Conservation (phyloP, 805 yeast species). For the Saccharomycopsis sp. region DNA sequence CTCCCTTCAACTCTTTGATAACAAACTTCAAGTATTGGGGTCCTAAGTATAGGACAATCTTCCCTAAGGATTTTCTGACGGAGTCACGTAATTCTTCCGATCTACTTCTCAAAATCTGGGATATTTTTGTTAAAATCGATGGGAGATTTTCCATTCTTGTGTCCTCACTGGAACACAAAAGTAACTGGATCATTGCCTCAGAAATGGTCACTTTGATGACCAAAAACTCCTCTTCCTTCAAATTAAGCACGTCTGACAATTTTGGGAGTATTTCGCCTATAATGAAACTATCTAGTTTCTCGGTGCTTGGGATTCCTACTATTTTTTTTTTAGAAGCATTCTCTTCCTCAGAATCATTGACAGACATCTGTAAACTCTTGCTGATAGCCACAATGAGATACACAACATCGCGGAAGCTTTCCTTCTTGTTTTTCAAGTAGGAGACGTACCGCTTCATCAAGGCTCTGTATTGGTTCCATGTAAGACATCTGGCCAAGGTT, state of each 20-base stretch:
- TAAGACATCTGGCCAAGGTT: constrained; percentile 44
- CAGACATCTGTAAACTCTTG: constrained; percentile 38
- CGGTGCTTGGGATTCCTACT: constrained; percentile 18
- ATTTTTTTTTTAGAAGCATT: constrained; percentile 1
- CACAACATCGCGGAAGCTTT: constrained; percentile 50
- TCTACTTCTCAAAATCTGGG: constrained; percentile 80
- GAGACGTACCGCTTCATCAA: constrained; percentile 61
- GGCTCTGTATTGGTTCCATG: constrained; percentile 79
- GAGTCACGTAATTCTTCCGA: constrained; percentile 86
- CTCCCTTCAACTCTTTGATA: constrained; percentile 67
- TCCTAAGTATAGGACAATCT: constrained; percentile 61
- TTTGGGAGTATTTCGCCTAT: constrained; percentile 54
- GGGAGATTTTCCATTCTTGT: constrained; percentile 59
- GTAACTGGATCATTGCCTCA: constrained; percentile 66
- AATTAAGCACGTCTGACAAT: constrained; percentile 49
- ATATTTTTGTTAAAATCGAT: constrained; percentile 75
- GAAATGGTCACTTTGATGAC: constrained; percentile 71
- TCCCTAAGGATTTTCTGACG: constrained; percentile 66
- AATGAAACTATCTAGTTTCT: constrained; percentile 41
- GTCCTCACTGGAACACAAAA: constrained; percentile 54
- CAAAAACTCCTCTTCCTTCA: constrained; percentile 73
- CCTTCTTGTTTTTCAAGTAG: constrained; percentile 40
- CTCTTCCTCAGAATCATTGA: constrained; percentile 17
- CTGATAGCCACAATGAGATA: constrained; percentile 46
- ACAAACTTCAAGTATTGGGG: constrained; percentile 67